Base-by-base conservation (phyloP, 805 yeast species). In the Maudiozyma pseudohumilis region DNA sequence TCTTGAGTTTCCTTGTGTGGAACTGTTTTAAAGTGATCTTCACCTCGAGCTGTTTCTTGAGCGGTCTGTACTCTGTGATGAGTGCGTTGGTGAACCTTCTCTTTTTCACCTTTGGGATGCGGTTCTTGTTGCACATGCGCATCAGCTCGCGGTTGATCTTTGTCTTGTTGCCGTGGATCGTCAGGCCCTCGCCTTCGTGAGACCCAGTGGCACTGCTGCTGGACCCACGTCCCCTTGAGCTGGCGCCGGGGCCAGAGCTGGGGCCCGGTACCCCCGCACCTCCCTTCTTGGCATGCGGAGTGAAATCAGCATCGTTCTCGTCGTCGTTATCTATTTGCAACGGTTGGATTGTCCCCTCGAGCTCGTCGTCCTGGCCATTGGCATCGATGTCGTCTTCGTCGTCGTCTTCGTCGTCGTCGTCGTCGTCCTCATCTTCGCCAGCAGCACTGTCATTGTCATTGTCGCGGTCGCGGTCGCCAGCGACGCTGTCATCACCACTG, bases 21-120 rank as follows among this genome's bases (percentile, higher is more conserved):
- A 47, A 52, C 39, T 59, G 63, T 42, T 59, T 59, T 36, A 59
- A 43, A 8, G 62, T 57, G 19, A 59, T 41, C 38, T 52, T 56
- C n/a, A 55, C 39, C 7, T 29, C 20, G 29, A 41, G 24, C 2
- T 20, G 18, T 11, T 24, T 29, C 8, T 45, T 50, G 15, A 26
- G 20, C 11, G 49, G 50, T 29, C 36, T 40, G 33, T 53, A 52
- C 6, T 55, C 57, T n/a, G 43, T 39, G 13, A 59, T 50, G 10
- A 50, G 46, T 20, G 55, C 48, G 36, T 55, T 58, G 2, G 61
- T 55, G 38, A 55, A 56, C 34, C 55, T 51, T 39, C 63, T 54
- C 41, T 59, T 59, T 40, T 53, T 57, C 13, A 44, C 48, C 39
- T 52, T 54, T 32, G 44, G 54, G 18, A 43, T 43, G 32, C 47